A percentile compares a stretch with the other conserved stretches of the same genome.
These are phyloP conservation scores for Papiliotrema laurentii DNA, from an alignment of 1,284 basidiomycete genomes.

Conservation along the genomic window DNA sequence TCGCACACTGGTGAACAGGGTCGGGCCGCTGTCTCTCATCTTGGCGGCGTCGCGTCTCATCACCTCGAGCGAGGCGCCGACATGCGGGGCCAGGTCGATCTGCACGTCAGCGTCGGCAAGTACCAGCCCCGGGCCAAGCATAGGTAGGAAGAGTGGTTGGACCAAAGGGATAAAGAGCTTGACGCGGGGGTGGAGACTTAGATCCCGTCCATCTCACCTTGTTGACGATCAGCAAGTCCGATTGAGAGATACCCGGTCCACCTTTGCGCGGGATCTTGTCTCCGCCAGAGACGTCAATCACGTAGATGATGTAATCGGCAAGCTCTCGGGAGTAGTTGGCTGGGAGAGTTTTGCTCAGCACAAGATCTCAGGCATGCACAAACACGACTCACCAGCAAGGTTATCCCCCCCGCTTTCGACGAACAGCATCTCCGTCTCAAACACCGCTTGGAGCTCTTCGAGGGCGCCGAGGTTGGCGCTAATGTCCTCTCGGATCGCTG, in stretches of 20 bases:
- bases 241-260: constrained; percentile 87
- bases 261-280: constrained; percentile 99
- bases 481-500: constrained; percentile 95
- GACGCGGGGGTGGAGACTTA: neutral
- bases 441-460: constrained; percentile 91
- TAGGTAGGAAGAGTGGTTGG: neutral
- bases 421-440: constrained; percentile 74
- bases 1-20: constrained; percentile 84
- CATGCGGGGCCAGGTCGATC: constrained; percentile 89
- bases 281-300: constrained; percentile 72
- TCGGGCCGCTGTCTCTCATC: constrained; percentile 93
- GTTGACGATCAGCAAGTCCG: constrained; percentile 91
- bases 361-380: neutral
- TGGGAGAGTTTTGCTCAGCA: neutral
- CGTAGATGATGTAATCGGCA: constrained; percentile 96
- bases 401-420: constrained; percentile 97
- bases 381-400: constrained; percentile 54
- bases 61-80: constrained; percentile 87
- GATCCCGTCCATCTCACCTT: constrained; percentile 59
- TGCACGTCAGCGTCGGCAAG: constrained; percentile 49
- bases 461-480: constrained; percentile 93
- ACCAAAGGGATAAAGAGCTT: neutral
- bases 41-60: constrained; percentile 89
- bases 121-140: too few relatives aligned
- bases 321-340: constrained; percentile 95